Evolutionary conservation across 2,329 filamentous ascomycete species (phyloP), one percentile per base, ranked within the genome.

Genomic region (Botrytis hyacinthi): DNA sequence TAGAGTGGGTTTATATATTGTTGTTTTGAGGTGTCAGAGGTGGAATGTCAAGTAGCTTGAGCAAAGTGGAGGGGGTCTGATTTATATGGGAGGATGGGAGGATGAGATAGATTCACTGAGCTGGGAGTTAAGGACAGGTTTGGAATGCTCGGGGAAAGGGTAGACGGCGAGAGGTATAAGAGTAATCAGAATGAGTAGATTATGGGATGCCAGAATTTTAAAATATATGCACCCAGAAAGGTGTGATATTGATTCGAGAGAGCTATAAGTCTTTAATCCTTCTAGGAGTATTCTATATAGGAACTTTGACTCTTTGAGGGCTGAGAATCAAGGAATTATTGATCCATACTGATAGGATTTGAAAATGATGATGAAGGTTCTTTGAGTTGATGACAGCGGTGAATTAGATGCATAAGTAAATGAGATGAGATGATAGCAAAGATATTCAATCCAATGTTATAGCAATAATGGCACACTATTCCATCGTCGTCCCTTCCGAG

Each of bases 1-100:
- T 9, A 0, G 54, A 9, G 54, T 4, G 54, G 18, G 3, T 22
- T 59, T 22, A 35, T 59, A 35, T 22, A 35, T 32, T 5, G 3
- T 59, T 35, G 0, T 10, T 2, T 32, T 20, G 3, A 16, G 0
- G 0, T n/a, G n/a, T n/a, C 8, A 2, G 29, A 32, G 2, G 10
- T n/a, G 0, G 1, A 3, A 0, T n/a, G 0, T 51, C 10, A 51
- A 1, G 48, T 29, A 0, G 16, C 0, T 18, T 32, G 16, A 18
- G 6, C 0, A 20, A 9, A 57, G 54, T 20, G 16, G 26, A 32
- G 5, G 2, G 5, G 6, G 1, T 6, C 2, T 29, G 12, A 32
- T 57, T 18, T 4, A 48, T 48, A 48, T 9, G 22, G 10, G 46
- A 26, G 14, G 12, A 20, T 32, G 14, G 14, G 18, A 42, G 14